These are phyloP conservation scores for Hypoxylon sp. DNA, from an alignment of 2,329 filamentous ascomycete genomes.

Conservation along the genomic window DNA sequence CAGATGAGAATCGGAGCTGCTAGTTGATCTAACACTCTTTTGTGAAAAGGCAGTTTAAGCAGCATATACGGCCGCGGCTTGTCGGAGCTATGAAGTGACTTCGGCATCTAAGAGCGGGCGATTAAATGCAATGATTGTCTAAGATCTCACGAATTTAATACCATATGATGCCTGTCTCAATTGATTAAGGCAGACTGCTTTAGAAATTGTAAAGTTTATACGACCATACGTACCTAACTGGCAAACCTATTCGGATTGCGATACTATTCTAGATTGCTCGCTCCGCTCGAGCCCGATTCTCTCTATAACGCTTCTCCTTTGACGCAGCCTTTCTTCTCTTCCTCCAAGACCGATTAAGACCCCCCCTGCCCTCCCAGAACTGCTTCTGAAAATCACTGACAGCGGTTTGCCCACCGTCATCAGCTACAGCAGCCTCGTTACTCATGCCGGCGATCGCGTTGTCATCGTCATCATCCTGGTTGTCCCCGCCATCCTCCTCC, in stretches of 20 bases:
- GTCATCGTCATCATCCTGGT: slow-evolving; percentile 41
- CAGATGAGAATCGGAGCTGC: no score
- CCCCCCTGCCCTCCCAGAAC: slow-evolving; percentile 75
- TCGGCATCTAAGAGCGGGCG: no score
- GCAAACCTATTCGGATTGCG: not conserved
- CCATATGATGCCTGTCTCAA: not conserved
- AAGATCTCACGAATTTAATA: no score
- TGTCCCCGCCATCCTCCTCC: slow-evolving; percentile 57
- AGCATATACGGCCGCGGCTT: no score
- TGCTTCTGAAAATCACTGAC: slow-evolving; percentile 70
- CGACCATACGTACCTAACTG: not conserved
- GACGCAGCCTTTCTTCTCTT: slow-evolving; percentile 69
- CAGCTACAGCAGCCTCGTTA: slow-evolving; percentile 7
- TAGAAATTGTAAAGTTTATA: not conserved
- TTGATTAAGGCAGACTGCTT: not conserved
- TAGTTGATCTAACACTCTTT: no score
- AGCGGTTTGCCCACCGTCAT: slow-evolving; percentile 26
- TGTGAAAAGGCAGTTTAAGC: no score
- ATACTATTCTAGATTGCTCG: slow-evolving; percentile 52
- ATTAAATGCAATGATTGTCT: no score
- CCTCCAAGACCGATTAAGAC: slow-evolving; percentile 75
- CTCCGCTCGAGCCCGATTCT: slow-evolving; percentile 68
- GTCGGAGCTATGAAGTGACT: no score
- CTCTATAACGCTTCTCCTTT: slow-evolving; percentile 75
- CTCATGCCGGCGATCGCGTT: slow-evolving; percentile 38